These are phyloP conservation scores for Starmera stellimalicola DNA, from an alignment of 1,139 yeast genomes.

Conservation along the genomic window DNA sequence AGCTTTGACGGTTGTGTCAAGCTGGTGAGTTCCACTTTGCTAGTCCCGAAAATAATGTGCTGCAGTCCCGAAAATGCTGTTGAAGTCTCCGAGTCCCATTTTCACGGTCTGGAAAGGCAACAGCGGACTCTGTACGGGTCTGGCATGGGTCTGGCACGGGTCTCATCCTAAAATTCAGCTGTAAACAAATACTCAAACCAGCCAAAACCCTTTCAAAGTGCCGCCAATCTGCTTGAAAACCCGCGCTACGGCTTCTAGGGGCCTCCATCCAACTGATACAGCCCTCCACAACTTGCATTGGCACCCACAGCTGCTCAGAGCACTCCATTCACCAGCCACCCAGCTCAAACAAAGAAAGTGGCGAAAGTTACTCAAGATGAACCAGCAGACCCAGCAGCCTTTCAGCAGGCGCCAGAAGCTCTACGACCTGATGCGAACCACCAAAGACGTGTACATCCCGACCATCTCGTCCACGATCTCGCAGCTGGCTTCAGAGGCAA, in stretches of 20 bases:
- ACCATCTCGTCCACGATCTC: conserved; percentile 37
- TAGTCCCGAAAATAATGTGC: too few species aligned
- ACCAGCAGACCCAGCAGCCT: conserved; percentile 43
- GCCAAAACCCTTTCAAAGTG: too few species aligned
- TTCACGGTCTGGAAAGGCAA: too few species aligned
- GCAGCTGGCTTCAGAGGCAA: conserved; percentile 40
- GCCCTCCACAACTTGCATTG: neutral
- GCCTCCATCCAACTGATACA: neutral
- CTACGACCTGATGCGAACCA: conserved; percentile 41
- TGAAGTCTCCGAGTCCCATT: too few species aligned
- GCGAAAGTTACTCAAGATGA: conserved; percentile 31
- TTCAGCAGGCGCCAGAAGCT: conserved; percentile 21
- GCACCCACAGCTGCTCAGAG: neutral
- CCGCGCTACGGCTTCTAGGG: neutral
- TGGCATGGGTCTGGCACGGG: too few species aligned
- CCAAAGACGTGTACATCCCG: conserved; percentile 52
- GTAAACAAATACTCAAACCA: too few species aligned
- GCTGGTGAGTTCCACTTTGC: too few species aligned
- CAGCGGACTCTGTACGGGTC: too few species aligned
- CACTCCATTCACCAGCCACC: neutral
- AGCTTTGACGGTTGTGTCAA: too few species aligned
- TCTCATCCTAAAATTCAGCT: too few species aligned
- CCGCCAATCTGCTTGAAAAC: too few species aligned
- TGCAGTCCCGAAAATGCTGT: too few species aligned
- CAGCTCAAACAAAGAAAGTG: conserved; percentile 6